Conservation (phyloP, 1,284 basidiomycete genomes). For the Entoloma clypeatum region DNA sequence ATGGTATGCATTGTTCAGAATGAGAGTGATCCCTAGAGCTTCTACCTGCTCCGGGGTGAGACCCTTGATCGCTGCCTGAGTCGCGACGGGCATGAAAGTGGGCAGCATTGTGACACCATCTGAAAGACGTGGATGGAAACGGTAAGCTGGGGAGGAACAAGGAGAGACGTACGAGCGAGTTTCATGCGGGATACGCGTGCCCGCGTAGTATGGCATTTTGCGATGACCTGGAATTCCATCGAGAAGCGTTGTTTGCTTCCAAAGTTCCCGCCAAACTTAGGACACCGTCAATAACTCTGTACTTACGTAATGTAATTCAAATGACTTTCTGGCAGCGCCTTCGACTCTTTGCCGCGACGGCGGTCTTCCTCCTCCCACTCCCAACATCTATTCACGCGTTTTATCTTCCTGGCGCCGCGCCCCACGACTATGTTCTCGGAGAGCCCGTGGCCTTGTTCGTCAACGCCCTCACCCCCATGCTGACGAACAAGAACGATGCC, state of each 20-base stretch:
- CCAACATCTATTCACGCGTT: slow-evolving; percentile 33
- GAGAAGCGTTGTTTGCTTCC: slow-evolving; percentile 11
- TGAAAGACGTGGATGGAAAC: slow-evolving; percentile 26
- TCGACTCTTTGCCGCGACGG: slow-evolving; percentile 14
- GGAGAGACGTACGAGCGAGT: slow-evolving; percentile 50
- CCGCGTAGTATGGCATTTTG: slow-evolving; percentile 70
- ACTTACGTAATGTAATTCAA: background rate
- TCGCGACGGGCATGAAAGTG: slow-evolving; percentile 89
- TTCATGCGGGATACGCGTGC: slow-evolving; percentile 78
- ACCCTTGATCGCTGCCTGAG: slow-evolving; percentile 84
- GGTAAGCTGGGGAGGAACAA: slow-evolving; percentile 3
- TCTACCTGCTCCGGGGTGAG: slow-evolving; percentile 82
- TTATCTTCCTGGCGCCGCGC: slow-evolving; percentile 66
- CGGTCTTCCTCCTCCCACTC: slow-evolving; percentile 13
- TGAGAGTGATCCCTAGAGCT: slow-evolving; percentile 70
- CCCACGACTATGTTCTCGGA: slow-evolving; percentile 67
- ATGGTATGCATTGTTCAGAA: slow-evolving; percentile 86
- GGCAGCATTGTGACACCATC: slow-evolving; percentile 79
- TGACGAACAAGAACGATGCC: slow-evolving; percentile 63
- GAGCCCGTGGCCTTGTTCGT: slow-evolving; percentile 79
- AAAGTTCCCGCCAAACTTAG: slow-evolving; percentile 2
- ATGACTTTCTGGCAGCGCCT: slow-evolving; percentile 13
- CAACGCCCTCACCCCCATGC: slow-evolving; percentile 85
- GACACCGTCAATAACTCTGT: slow-evolving; percentile 1
- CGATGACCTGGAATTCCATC: slow-evolving; percentile 79